Evolutionary conservation across 805 yeast genomes (phyloP).

Genomic region (Debaryomyces maramus): DNA sequence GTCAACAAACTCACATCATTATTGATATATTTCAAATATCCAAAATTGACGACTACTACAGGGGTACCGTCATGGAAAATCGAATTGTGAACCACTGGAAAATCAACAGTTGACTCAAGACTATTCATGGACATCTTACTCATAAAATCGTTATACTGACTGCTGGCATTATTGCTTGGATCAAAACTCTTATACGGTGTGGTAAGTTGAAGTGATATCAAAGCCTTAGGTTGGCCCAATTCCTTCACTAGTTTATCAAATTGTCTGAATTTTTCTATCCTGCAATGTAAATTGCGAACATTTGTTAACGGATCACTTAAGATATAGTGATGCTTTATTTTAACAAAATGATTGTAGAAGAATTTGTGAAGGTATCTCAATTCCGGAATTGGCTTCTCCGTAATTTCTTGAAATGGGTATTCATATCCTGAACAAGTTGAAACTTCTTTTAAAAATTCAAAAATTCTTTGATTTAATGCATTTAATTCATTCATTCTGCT

Average conservation of each 20-base stretch:
- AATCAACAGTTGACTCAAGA: slow-evolving; percentile 42
- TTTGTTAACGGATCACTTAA: slow-evolving; percentile 19
- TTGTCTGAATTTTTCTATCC: slow-evolving; percentile 29
- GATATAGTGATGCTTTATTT: slow-evolving; percentile 31
- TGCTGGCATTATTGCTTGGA: slow-evolving; percentile 39
- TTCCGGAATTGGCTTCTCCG: slow-evolving; percentile 34
- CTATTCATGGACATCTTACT: slow-evolving; percentile 60
- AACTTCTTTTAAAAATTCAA: slow-evolving; percentile 26
- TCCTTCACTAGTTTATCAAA: slow-evolving; percentile 49
- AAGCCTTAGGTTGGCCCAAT: slow-evolving; percentile 61
- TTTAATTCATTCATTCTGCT: slow-evolving; percentile 40
- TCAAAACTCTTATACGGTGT: slow-evolving; percentile 44
- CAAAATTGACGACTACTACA: slow-evolving; percentile 53
- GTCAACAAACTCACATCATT: slow-evolving; percentile 49
- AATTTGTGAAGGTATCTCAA: slow-evolving; percentile 42
- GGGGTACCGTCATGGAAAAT: slow-evolving; percentile 75
- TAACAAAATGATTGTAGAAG: slow-evolving; percentile 32
- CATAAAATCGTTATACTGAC: slow-evolving; percentile 71
- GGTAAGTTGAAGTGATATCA: slow-evolving; percentile 57
- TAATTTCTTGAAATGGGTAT: slow-evolving; percentile 27
- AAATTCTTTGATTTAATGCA: slow-evolving; percentile 26
- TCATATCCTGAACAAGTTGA: slow-evolving; percentile 7
- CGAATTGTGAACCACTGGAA: slow-evolving; percentile 57
- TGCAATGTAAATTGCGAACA: slow-evolving; percentile 17
- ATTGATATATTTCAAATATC: slow-evolving; percentile 31